Evolutionary conservation across 148 eudicot genomes (phyloP).

Genomic region (Silene conica): DNA sequence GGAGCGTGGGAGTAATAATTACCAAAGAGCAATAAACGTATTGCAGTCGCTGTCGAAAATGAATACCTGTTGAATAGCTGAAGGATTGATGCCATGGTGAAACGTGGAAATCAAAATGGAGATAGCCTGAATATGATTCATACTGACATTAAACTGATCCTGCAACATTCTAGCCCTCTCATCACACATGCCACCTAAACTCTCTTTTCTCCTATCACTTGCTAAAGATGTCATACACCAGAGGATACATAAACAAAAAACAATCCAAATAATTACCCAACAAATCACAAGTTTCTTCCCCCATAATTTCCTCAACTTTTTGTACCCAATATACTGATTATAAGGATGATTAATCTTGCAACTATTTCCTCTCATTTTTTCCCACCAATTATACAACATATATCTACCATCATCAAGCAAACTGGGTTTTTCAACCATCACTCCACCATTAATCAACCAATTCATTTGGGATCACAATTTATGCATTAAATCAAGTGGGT

Average conservation of each 20-base stretch:
- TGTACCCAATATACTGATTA: constrained; percentile 23
- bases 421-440: constrained; percentile 49
- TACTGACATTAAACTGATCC: constrained; percentile 96
- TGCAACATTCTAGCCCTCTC: constrained; percentile 97
- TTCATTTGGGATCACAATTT: constrained; percentile 44
- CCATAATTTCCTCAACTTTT: constrained; percentile 49
- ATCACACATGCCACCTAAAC: constrained; percentile 87
- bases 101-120: constrained; percentile 82
- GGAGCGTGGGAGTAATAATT: not conserved
- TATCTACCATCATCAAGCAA: constrained; percentile 42
- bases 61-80: constrained; percentile 91
- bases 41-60: too few relatives aligned
- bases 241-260: constrained; percentile 38
- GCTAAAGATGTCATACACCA: constrained; percentile 60
- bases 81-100: constrained; percentile 78
- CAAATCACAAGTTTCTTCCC: constrained; percentile 57
- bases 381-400: constrained; percentile 47
- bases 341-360: constrained; percentile 50
- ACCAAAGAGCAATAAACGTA: not conserved
- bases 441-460: constrained; percentile 54
- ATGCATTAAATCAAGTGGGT: too few relatives aligned
- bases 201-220: constrained; percentile 78
- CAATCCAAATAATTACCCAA: constrained; percentile 56
- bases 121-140: constrained; percentile 97
- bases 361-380: constrained; percentile 35